Conservation (phyloP, 2,329 filamentous ascomycete species). For the Microsporum audouinii region DNA sequence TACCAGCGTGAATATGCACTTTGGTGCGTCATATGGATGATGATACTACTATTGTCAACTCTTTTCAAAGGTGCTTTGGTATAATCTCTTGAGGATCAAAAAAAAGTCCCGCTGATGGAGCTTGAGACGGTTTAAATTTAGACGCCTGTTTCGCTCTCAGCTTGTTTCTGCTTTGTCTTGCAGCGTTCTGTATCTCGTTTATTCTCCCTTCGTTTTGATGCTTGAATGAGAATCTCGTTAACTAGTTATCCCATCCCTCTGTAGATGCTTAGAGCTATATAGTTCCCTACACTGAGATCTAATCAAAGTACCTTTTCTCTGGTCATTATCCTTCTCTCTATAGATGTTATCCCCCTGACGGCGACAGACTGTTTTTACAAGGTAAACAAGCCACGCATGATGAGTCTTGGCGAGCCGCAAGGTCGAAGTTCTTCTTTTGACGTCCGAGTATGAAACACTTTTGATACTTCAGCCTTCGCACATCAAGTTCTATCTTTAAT, state of each 20-base stretch:
- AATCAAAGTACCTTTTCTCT: background rate
- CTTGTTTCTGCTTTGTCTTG: background rate
- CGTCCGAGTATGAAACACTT: no score
- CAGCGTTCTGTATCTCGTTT: background rate
- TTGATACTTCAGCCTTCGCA: no score
- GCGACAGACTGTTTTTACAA: no score
- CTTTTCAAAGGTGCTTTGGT: background rate
- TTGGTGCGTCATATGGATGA: conserved; percentile 3
- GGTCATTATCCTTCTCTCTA: background rate
- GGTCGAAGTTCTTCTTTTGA: no score
- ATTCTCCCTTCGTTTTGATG: background rate
- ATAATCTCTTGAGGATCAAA: background rate
- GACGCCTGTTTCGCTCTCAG: background rate
- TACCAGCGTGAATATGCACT: background rate
- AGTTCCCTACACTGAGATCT: background rate
- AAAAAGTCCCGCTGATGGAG: background rate
- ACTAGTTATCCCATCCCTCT: background rate
- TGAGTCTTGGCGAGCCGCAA: no score
- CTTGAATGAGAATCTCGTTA: background rate
- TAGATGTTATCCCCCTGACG: background rate
- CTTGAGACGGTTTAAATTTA: background rate
- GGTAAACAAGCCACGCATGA: no score
- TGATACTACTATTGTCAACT: background rate
- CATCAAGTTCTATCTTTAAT: no score
- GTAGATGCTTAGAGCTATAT: background rate